Evolutionary conservation across 108 stramenopile species (phyloP).

Genomic region (Mayamaea pseudoterrestris): DNA sequence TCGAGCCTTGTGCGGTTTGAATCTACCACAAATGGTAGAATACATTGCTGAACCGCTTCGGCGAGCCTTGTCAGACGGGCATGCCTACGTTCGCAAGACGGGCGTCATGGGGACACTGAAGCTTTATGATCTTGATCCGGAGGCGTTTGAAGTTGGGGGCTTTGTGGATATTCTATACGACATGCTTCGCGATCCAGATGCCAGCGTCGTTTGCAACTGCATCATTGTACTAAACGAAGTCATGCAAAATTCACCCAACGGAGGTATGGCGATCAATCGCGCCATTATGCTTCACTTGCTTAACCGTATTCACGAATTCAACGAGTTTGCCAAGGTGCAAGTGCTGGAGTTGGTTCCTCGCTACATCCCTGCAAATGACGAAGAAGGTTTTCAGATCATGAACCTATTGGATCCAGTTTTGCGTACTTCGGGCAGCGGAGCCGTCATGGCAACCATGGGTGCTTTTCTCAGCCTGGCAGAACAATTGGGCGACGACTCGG

Average conservation of each 20-base stretch:
- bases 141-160: slow-evolving; percentile 53
- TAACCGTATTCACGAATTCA: slow-evolving; percentile 93
- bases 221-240: slow-evolving; percentile 95
- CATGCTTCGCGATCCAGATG: slow-evolving; percentile 94
- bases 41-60: slow-evolving; percentile 87
- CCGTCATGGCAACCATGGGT: slow-evolving; percentile 89
- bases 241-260: slow-evolving; percentile 66
- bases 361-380: slow-evolving; percentile 86
- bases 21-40: slow-evolving; percentile 94
- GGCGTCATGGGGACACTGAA: slow-evolving; percentile 97
- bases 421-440: slow-evolving; percentile 83
- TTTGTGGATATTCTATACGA: slow-evolving; percentile 93
- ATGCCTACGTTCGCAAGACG: slow-evolving; percentile 97
- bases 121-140: slow-evolving; percentile 84
- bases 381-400: slow-evolving; percentile 96
- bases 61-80: slow-evolving; percentile 70
- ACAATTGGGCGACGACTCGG: slow-evolving; percentile 41
- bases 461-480: slow-evolving; percentile 91
- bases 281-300: slow-evolving; percentile 93
- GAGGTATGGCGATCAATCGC: slow-evolving; percentile 93
- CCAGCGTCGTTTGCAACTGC: slow-evolving; percentile 90
- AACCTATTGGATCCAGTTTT: slow-evolving; percentile 97
- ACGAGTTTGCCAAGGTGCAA: slow-evolving; percentile 92
- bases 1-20: slow-evolving; percentile 83
- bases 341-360: slow-evolving; percentile 90